Conservation (phyloP, 2,329 filamentous ascomycete genomes). For the Curvularia hawaiiensis region DNA sequence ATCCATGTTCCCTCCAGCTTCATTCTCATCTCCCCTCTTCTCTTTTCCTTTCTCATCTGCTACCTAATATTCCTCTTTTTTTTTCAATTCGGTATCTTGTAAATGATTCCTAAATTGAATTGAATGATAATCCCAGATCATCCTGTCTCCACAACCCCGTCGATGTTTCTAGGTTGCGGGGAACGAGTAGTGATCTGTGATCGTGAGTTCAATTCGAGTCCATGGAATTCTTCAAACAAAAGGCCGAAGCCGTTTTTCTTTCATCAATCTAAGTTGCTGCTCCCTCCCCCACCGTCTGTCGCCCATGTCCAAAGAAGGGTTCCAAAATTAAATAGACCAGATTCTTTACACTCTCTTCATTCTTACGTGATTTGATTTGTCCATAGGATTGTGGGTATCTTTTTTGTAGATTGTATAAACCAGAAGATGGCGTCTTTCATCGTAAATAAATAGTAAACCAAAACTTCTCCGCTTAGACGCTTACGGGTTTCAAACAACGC, state of each 20-base stretch:
- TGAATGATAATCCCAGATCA: too few relatives aligned
- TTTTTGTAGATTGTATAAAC: neutral
- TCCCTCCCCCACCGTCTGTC: neutral
- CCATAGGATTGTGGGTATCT: neutral
- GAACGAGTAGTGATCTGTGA: too few relatives aligned
- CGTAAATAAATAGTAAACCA: neutral
- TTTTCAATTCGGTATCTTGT: neutral
- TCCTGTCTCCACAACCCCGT: too few relatives aligned
- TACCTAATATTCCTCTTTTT: too few relatives aligned
- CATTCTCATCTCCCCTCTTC: too few relatives aligned
- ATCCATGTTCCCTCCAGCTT: too few relatives aligned
- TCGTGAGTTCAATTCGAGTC: too few relatives aligned
- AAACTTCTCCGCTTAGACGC: neutral
- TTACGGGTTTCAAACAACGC: conserved; percentile 22
- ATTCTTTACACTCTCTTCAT: neutral
- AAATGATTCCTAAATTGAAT: too few relatives aligned
- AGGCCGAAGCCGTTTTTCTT: neutral
- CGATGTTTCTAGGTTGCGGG: too few relatives aligned
- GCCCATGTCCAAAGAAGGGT: neutral
- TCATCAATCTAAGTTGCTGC: neutral
- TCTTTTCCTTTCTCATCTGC: too few relatives aligned
- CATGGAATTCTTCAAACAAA: too few relatives aligned
- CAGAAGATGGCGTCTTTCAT: too few relatives aligned
- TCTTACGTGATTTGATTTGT: neutral
- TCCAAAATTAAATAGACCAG: neutral